Conservation (phyloP, 495 filamentous ascomycete genomes). For the Penicillium flavigenum region DNA sequence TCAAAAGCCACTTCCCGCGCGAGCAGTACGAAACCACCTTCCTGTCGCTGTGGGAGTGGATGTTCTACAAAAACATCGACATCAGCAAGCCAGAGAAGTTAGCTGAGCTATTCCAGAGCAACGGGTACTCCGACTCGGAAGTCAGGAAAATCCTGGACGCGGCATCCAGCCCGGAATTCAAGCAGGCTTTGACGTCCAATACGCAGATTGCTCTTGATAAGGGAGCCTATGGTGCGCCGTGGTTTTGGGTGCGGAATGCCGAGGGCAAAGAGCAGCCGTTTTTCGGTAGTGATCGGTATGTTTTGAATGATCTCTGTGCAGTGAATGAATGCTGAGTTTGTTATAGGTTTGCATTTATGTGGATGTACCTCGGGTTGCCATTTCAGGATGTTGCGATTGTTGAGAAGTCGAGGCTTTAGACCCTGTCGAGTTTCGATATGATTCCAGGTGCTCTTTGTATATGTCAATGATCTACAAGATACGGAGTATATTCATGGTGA, state of each 20-base stretch:
- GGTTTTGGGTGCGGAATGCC: conserved; percentile 67
- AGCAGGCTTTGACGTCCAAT: conserved; percentile 55
- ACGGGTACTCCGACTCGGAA: conserved; percentile 39
- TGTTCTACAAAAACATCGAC: conserved; percentile 49
- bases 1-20: conserved; percentile 53
- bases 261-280: conserved; percentile 63
- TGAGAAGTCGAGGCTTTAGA: conserved; percentile 25
- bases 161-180: conserved; percentile 51
- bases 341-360: conserved; percentile 40
- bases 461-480: too few relatives aligned
- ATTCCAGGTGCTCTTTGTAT: too few relatives aligned
- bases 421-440: too few relatives aligned
- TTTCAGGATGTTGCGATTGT: conserved; percentile 34
- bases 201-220: conserved; percentile 57
- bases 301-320: conserved; percentile 20
- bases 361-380: conserved; percentile 40
- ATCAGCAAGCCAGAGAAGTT: conserved; percentile 50
- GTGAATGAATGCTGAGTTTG: conserved; percentile 9
- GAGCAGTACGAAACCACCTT: conserved; percentile 46
- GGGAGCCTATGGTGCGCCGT: conserved; percentile 74
- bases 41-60: conserved; percentile 42
- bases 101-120: conserved; percentile 30
- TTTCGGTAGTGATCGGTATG: conserved; percentile 72
- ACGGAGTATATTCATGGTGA: too few relatives aligned
- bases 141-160: conserved; percentile 52